Base-by-base conservation (phyloP, 1,284 basidiomycete genomes). In the Sphaerobolus stellatus region DNA sequence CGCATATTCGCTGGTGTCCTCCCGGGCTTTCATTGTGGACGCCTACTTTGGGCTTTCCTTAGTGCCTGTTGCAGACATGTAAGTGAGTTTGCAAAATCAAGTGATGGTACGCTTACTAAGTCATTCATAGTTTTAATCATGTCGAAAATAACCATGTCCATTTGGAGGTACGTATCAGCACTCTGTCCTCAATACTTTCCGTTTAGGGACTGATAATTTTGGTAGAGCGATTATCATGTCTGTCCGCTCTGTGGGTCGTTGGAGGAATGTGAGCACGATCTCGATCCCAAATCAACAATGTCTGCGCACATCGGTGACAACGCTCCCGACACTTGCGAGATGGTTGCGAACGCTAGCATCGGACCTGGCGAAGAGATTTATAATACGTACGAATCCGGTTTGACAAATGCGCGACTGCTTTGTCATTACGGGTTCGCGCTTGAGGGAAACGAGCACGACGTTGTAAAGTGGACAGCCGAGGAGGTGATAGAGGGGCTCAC, bases 1-100 rank as follows among this genome's bases (percentile, higher is more conserved):
- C 56, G 86, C 90, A 1, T 95, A 88, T 71, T 80, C 85, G 3
- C 79, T 96, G 27, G 90, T 95, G 38, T 89, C 86, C 9, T 92
- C 92, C 3, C 79, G 94, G 36, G 88, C 94, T 0, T 98, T 98
- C 71, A 73, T 91, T 50, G 84, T 95, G 51, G 94, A 97, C 68
- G 78, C 84, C 4, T 94, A 86, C 68, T 92, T 95, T 68, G 84
- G 86, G 1, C 75, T 94, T 20, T 82, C 89, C 1, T 89, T 98
- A 81, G 91, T 94, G 13, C 93, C 94, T 1, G 81, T 95, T 57
- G 92, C 93, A 27, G 94, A 96, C 70, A 80, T 85, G 82, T 92
- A 66, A 71, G 89, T 79, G 5, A 11, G 20, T 36, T 43, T 6
- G 11, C 3, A 3, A 30, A 38, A 8, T 25, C 43, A 28, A 20